A percentile compares a stretch with the other conserved stretches of the same genome.
Conservation (phyloP, 2,329 filamentous ascomycete species). For the Cyclaneusma minus region DNA sequence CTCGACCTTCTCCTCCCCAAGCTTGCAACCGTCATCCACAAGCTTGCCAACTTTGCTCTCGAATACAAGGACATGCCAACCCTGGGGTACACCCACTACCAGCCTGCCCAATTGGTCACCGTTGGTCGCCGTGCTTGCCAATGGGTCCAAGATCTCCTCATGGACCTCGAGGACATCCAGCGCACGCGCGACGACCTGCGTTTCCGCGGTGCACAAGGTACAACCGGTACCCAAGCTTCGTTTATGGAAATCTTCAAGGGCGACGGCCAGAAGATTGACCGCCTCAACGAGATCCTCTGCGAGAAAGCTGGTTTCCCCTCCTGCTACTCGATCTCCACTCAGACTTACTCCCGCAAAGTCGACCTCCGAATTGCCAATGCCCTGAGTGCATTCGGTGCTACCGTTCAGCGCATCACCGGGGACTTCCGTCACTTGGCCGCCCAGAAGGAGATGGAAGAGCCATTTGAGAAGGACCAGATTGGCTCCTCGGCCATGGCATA, state of each 20-base stretch:
- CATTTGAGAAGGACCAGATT: slow-evolving; percentile 67
- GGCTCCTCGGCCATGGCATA: slow-evolving; percentile 45
- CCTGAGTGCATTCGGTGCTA: slow-evolving; percentile 65
- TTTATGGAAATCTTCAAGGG: slow-evolving; percentile 36
- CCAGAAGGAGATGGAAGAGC: slow-evolving; percentile 76
- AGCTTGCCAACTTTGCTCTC: slow-evolving; percentile 56
- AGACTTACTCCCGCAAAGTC: slow-evolving; percentile 64
- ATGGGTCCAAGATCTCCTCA: slow-evolving; percentile 62
- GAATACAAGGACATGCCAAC: slow-evolving; percentile 59
- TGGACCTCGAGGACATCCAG: slow-evolving; percentile 64
- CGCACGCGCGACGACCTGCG: slow-evolving; percentile 49
- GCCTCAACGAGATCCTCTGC: slow-evolving; percentile 39
- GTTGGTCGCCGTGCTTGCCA: slow-evolving; percentile 38
- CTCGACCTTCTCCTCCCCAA: slow-evolving; percentile 65
- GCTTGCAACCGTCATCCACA: slow-evolving; percentile 62
- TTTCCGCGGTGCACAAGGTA: slow-evolving; percentile 58
- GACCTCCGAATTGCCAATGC: slow-evolving; percentile 69
- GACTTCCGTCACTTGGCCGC: slow-evolving; percentile 62
- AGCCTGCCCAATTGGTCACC: slow-evolving; percentile 38
- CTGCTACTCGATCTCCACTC: slow-evolving; percentile 35
- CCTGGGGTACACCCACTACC: slow-evolving; percentile 63
- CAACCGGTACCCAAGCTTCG: slow-evolving; percentile 61
- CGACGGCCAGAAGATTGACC: slow-evolving; percentile 31
- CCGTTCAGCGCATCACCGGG: slow-evolving; percentile 56
- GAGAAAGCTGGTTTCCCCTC: slow-evolving; percentile 35